Evolutionary conservation across 164 flowering plant genomes (phyloP).

Genomic region (Berberis thunbergii): DNA sequence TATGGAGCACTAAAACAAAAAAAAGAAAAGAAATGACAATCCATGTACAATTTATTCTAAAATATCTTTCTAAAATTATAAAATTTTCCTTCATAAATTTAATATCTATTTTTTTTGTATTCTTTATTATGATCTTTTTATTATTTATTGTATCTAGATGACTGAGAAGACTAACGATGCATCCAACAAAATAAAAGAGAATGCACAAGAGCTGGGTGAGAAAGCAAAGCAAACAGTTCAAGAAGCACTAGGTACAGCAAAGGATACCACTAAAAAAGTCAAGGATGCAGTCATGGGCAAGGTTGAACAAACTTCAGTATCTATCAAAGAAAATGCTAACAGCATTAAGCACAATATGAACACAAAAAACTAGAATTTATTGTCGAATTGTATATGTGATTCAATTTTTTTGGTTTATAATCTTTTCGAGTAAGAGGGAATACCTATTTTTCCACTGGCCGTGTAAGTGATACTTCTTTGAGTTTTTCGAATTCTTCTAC

Average conservation of each 20-base stretch:
- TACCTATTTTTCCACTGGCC: too few species aligned
- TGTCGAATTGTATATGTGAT: too few species aligned
- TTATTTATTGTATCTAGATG: neutral
- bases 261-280: conserved; percentile 46
- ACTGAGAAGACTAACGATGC: conserved; percentile 8
- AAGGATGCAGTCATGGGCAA: conserved; percentile 35
- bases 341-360: neutral
- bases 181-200: conserved; percentile 8
- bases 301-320: conserved; percentile 14
- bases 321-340: neutral
- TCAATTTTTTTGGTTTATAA: too few species aligned
- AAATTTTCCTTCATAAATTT: too few species aligned
- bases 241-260: conserved; percentile 44
- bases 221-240: conserved; percentile 42
- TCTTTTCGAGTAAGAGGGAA: too few species aligned
- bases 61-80: too few species aligned
- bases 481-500: too few species aligned
- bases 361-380: neutral
- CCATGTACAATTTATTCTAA: too few species aligned
- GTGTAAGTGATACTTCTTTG: too few species aligned
- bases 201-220: conserved; percentile 23
- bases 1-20: too few species aligned
- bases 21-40: too few species aligned
- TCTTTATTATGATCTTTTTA: neutral
- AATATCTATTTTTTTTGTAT: too few species aligned